These are phyloP conservation scores for Mycena crocata DNA, from an alignment of 768 basidiomycete species.

Conservation along the genomic window DNA sequence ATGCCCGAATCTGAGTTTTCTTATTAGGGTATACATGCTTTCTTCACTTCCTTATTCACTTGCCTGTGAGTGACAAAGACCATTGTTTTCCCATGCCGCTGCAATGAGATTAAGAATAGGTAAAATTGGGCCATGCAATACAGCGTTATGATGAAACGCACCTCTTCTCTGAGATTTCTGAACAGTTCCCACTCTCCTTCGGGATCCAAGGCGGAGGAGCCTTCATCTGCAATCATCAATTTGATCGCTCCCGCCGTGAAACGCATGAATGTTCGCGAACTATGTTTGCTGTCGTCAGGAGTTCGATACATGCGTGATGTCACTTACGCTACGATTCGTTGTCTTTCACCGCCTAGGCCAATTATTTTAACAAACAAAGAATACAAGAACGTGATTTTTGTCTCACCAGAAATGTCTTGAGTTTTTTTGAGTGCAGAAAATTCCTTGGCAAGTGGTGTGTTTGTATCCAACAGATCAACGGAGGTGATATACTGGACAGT, in stretches of 20 bases:
- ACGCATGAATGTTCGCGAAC: conserved; percentile 55
- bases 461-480: conserved; percentile 14
- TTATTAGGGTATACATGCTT: too few relatives aligned
- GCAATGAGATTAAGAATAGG: background rate
- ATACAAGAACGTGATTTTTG: background rate
- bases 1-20: conserved; percentile 53
- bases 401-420: conserved; percentile 34
- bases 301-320: background rate
- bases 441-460: conserved; percentile 28
- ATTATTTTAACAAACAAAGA: background rate
- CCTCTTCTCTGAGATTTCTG: conserved; percentile 38
- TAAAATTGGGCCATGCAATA: background rate
- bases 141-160: background rate
- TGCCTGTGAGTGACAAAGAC: conserved; percentile 55
- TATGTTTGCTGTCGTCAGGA: conserved; percentile 1
- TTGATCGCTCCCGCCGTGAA: conserved; percentile 44
- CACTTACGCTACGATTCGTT: conserved; percentile 30
- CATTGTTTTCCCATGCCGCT: conserved; percentile 50
- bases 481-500: conserved; percentile 17
- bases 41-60: too few relatives aligned
- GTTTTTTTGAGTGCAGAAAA: conserved; percentile 38
- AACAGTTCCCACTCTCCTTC: conserved; percentile 51
- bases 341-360: conserved; percentile 28
- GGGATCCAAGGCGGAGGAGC: conserved; percentile 55
- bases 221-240: conserved; percentile 55